These are phyloP conservation scores for Penicillium pancosmium DNA, from an alignment of 495 filamentous ascomycete species.

Conservation along the genomic window DNA sequence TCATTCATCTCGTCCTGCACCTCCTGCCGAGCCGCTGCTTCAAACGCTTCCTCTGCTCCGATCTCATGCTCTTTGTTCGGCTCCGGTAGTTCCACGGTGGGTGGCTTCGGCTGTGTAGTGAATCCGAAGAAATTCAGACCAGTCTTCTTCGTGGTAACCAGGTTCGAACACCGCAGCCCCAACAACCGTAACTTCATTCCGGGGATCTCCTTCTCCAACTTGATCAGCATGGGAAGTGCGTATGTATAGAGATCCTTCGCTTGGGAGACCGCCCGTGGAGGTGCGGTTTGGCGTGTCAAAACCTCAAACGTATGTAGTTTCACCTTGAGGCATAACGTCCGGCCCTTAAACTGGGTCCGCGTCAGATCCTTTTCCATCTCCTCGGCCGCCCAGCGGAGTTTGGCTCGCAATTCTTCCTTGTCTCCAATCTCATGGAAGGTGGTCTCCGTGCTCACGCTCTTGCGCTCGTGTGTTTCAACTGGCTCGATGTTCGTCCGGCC, in stretches of 20 bases:
- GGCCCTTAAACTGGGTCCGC: conserved; percentile 81
- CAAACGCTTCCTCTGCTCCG: conserved; percentile 70
- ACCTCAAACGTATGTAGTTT: conserved; percentile 96
- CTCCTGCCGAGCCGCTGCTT: conserved; percentile 65
- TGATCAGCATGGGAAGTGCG: conserved; percentile 79
- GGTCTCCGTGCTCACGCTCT: conserved; percentile 91
- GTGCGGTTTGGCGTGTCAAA: conserved; percentile 75
- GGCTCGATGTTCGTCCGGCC: conserved; percentile 88
- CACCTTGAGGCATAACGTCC: conserved; percentile 87
- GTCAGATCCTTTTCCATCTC: conserved; percentile 86
- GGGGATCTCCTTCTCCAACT: conserved; percentile 84
- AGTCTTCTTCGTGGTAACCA: conserved; percentile 81
- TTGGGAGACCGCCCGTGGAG: conserved; percentile 67
- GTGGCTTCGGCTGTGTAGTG: conserved; percentile 24
- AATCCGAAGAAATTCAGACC: conserved; percentile 80
- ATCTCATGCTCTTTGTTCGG: conserved; percentile 59
- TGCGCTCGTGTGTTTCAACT: conserved; percentile 85
- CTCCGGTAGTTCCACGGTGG: neutral
- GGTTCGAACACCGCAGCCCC: conserved; percentile 83
- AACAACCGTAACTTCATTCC: conserved; percentile 82
- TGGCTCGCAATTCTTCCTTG: conserved; percentile 68
- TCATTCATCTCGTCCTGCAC: conserved; percentile 66
- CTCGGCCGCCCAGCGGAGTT: conserved; percentile 76
- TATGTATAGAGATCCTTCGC: conserved; percentile 85
- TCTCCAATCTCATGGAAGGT: conserved; percentile 85